Evolutionary conservation across 768 basidiomycete genomes (phyloP).

Genomic region (Suillus discolor): DNA sequence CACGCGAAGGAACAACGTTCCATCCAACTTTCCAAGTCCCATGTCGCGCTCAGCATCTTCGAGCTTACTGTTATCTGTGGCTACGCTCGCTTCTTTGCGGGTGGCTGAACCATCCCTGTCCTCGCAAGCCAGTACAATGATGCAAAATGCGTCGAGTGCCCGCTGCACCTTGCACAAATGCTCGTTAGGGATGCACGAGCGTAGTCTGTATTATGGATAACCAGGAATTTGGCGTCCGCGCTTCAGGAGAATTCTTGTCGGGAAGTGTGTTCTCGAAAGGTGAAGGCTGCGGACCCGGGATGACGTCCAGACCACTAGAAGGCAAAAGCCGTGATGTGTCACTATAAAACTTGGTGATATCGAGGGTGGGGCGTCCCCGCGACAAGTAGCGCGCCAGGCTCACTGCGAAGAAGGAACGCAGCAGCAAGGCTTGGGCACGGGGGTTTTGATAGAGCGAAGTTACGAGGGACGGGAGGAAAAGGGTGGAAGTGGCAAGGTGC

Average conservation of each 20-base stretch:
- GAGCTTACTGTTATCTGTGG: constrained; percentile 11
- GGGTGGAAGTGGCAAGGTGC: constrained; percentile 69
- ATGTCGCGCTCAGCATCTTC: constrained; percentile 29
- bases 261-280: constrained; percentile 12
- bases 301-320: constrained; percentile 15
- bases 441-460: constrained; percentile 33
- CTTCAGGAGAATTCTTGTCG: constrained; percentile 13
- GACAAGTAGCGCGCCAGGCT: constrained; percentile 33
- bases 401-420: constrained; percentile 32
- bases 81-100: constrained; percentile 10
- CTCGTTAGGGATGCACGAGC: constrained; percentile 35
- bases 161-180: constrained; percentile 29
- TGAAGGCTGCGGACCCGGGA: constrained; percentile 10
- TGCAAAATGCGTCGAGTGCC: constrained; percentile 27
- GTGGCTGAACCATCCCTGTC: constrained; percentile 16
- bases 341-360: constrained; percentile 34
- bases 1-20: constrained; percentile 28
- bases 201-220: constrained; percentile 35
- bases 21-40: constrained; percentile 25
- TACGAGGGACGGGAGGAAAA: constrained; percentile 58
- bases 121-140: constrained; percentile 20
- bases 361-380: constrained; percentile 36
- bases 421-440: constrained; percentile 25
- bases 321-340: constrained; percentile 21
- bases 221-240: constrained; percentile 37